Evolutionary conservation across 805 yeast genomes (phyloP).

Genomic region (Starmerella scarabaei): DNA sequence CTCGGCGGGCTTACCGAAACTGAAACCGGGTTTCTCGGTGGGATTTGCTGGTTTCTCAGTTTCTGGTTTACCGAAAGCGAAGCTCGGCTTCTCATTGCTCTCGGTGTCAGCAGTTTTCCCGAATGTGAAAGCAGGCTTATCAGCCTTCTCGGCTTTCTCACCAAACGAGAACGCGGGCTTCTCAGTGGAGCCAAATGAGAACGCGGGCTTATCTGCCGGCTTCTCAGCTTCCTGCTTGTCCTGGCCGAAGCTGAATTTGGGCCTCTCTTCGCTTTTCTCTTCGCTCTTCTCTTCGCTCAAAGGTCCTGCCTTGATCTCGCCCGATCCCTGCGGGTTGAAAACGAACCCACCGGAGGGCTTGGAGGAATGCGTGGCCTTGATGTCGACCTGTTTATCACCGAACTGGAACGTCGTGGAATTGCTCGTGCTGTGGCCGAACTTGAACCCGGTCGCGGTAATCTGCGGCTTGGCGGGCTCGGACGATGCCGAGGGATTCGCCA

Average conservation of each 20-base stretch:
- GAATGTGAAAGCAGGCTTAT: conserved; percentile 20
- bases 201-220: conserved; percentile 37
- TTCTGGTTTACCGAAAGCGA: conserved; percentile 13
- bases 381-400: conserved; percentile 18
- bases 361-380: conserved; percentile 2
- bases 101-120: conserved; percentile 14
- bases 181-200: conserved; percentile 2
- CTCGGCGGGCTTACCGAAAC: conserved; percentile 19
- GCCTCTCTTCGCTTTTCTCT: conserved; percentile 79
- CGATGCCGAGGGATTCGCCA: not conserved
- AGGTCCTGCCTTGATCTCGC: conserved; percentile 6
- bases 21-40: conserved; percentile 16
- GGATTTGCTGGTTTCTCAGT: conserved; percentile 1
- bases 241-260: conserved; percentile 76
- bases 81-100: conserved; percentile 14
- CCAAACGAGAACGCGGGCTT: conserved; percentile 12
- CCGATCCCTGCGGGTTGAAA: conserved; percentile 15
- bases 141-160: conserved; percentile 1
- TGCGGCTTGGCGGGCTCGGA: conserved; percentile 1
- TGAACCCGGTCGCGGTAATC: conserved; percentile 17
- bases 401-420: conserved; percentile 15
- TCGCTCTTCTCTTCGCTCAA: conserved; percentile 35
- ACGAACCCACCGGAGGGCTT: conserved; percentile 15
- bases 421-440: conserved; percentile 9
- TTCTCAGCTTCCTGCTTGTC: conserved; percentile 96